These are phyloP conservation scores for Podospora appendiculata DNA, from an alignment of 495 filamentous ascomycete species.

Conservation along the genomic window DNA sequence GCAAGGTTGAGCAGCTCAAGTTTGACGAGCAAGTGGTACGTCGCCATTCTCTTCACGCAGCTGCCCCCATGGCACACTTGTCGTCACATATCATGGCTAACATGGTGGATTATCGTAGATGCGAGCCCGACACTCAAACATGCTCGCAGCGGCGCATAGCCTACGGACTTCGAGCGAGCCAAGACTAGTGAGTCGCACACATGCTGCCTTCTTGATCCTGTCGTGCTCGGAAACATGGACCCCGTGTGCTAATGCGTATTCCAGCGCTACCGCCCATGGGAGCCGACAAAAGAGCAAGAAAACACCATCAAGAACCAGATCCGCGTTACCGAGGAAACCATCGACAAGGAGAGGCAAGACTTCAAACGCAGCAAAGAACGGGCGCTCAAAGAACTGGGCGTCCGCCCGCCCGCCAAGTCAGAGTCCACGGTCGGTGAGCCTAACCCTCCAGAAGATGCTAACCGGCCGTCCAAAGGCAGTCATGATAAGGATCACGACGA, in stretches of 20 bases:
- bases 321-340: slow-evolving; percentile 33
- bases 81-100: too few species aligned
- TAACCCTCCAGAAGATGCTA: slow-evolving; percentile 36
- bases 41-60: too few species aligned
- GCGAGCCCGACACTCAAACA: slow-evolving; percentile 63
- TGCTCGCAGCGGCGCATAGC: slow-evolving; percentile 66
- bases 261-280: slow-evolving; percentile 88
- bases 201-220: too few species aligned
- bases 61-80: too few species aligned
- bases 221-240: not conserved
- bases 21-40: slow-evolving; percentile 76
- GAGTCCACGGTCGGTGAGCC: slow-evolving; percentile 40
- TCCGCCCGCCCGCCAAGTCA: slow-evolving; percentile 16
- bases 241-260: not conserved
- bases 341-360: slow-evolving; percentile 36
- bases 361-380: slow-evolving; percentile 32
- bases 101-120: slow-evolving; percentile 46
- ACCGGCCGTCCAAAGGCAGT: slow-evolving; percentile 19
- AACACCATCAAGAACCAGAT: slow-evolving; percentile 40
- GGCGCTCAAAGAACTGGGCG: slow-evolving; percentile 21
- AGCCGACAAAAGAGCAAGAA: slow-evolving; percentile 50
- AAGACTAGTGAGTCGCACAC: slow-evolving; percentile 55
- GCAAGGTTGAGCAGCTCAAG: slow-evolving; percentile 62
- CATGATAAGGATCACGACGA: slow-evolving; percentile 48
- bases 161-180: slow-evolving; percentile 68